Evolutionary conservation across 1,284 basidiomycete genomes (phyloP), one percentile per base, ranked within the genome.

Genomic region (Ustilago loliicola): DNA sequence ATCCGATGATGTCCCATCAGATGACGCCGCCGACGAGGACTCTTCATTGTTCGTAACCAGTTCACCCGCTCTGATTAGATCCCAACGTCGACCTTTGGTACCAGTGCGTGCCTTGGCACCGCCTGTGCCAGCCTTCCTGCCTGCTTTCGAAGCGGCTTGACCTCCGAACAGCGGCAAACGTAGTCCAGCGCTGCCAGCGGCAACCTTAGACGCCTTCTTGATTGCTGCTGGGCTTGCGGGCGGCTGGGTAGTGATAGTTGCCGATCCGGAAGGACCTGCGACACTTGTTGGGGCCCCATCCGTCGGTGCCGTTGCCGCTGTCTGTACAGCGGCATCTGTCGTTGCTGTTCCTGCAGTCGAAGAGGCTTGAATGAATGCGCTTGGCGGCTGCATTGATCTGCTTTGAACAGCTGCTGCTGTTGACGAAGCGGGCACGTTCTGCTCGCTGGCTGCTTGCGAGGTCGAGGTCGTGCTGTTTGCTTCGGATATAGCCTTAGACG

Each of bases 71-170:
- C 56, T 56, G 2, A 64, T 64, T 17, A 64, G 64, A 3, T 52
- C 53, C 67, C 72, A 75, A 30, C 72, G 53, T 47, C 72, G 67
- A 25, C 70, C 67, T 42, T 75, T 75, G 38, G 59, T 70, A 21
- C 42, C 42, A 45, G 42, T 45, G 7, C 42, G 42, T n/a, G 42
- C 42, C 42, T 45, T 45, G n/a, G 56, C 55, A 3, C 48, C 50
- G 23, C 62, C 38, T 21, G 56, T 52, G 38, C 62, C 58, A 7
- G 56, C 45, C 21, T n/a, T 51, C 23, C 47, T 61, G 19, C n/a
- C 42, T n/a, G 40, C 17, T 21, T 38, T 54, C 30, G 58, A 54
- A 13, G 52, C 29, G 5, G 61, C 53, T 2, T 63, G n/a, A 27
- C 56, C 34, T 19, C 55, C 60, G 47, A 63, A 34, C 25, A 72